Evolutionary conservation across 1,284 basidiomycete genomes (phyloP).

Genomic region (Naganishia sp.): DNA sequence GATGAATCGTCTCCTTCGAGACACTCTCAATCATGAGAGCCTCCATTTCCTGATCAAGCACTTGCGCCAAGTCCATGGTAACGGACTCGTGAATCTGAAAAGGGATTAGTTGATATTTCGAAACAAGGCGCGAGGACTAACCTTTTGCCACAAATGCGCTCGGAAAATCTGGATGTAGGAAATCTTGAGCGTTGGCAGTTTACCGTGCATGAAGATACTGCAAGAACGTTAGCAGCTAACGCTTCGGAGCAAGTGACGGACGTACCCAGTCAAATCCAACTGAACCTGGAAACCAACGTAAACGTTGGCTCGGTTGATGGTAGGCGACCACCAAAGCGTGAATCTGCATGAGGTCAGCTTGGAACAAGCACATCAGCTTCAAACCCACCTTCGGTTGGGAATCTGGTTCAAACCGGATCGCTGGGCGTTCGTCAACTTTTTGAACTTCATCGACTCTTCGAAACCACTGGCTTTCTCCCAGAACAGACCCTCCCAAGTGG

Average conservation of each 20-base stretch:
- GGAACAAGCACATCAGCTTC: background rate
- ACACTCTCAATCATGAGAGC: slow-evolving; percentile 98
- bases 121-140: slow-evolving; percentile 58
- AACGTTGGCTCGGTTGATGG: slow-evolving; percentile 92
- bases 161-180: slow-evolving; percentile 99
- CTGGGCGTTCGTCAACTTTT: slow-evolving; percentile 89
- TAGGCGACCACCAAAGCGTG: slow-evolving; percentile 98
- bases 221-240: background rate
- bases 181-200: slow-evolving; percentile 96
- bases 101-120: background rate
- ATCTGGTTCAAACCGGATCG: slow-evolving; percentile 97
- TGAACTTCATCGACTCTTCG: slow-evolving; percentile 96
- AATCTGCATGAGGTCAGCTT: slow-evolving; percentile 63
- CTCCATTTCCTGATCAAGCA: slow-evolving; percentile 96
- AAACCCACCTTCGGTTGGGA: slow-evolving; percentile 72
- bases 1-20: slow-evolving; percentile 96
- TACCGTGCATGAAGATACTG: slow-evolving; percentile 76
- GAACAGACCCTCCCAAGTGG: slow-evolving; percentile 68
- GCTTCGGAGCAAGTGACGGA: slow-evolving; percentile 48
- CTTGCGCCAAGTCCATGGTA: slow-evolving; percentile 86
- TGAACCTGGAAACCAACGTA: slow-evolving; percentile 98
- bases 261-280: slow-evolving; percentile 91
- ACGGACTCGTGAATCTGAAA: slow-evolving; percentile 65
- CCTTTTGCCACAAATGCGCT: slow-evolving; percentile 98
- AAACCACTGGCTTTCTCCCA: slow-evolving; percentile 93